Percentiles rank a stretch among this genome's conserved stretches.
These are phyloP conservation scores for Beauveria sp. DNA, from an alignment of 2,329 filamentous ascomycete species.

Conservation along the genomic window DNA sequence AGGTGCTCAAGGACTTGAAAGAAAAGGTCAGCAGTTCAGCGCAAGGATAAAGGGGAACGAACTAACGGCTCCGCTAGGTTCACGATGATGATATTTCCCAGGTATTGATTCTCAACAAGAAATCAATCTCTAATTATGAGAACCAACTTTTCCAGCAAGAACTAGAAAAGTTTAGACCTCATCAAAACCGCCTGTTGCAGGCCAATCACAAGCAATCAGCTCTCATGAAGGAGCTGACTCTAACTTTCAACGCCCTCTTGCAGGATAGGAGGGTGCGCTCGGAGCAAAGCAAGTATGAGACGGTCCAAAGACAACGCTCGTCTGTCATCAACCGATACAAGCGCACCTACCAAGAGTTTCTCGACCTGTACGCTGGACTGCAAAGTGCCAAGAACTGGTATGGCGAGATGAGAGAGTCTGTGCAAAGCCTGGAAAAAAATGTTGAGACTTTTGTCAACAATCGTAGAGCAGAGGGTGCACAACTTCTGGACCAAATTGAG, in stretches of 20 bases:
- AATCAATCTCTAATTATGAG: constrained; percentile 87
- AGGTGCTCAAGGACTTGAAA: constrained; percentile 93
- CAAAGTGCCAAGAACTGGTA: constrained; percentile 90
- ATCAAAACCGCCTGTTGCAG: constrained; percentile 84
- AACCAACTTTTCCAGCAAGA: constrained; percentile 89
- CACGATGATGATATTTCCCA: constrained; percentile 97
- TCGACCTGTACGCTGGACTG: constrained; percentile 80
- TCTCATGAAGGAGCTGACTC: constrained; percentile 89
- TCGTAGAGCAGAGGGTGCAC: constrained; percentile 79
- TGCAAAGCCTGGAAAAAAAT: constrained; percentile 87
- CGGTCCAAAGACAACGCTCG: constrained; percentile 73
- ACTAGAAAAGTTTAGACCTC: constrained; percentile 91
- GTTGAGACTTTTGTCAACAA: constrained; percentile 97
- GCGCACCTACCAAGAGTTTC: constrained; percentile 84
- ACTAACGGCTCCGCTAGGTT: constrained; percentile 46
- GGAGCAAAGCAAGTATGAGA: constrained; percentile 93
- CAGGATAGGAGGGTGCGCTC: constrained; percentile 90
- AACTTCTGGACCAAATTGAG: constrained; percentile 83
- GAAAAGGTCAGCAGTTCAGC: constrained; percentile 65
- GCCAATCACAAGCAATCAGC: constrained; percentile 93
- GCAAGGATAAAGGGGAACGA: not conserved
- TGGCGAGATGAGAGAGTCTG: constrained; percentile 88
- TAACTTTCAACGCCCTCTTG: constrained; percentile 75
- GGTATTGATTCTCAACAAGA: constrained; percentile 95
- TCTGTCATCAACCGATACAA: constrained; percentile 81